phyloP scores from a whole-genome alignment of 345 rosid genomes.

The Arabidopsis thaliana region DNA sequence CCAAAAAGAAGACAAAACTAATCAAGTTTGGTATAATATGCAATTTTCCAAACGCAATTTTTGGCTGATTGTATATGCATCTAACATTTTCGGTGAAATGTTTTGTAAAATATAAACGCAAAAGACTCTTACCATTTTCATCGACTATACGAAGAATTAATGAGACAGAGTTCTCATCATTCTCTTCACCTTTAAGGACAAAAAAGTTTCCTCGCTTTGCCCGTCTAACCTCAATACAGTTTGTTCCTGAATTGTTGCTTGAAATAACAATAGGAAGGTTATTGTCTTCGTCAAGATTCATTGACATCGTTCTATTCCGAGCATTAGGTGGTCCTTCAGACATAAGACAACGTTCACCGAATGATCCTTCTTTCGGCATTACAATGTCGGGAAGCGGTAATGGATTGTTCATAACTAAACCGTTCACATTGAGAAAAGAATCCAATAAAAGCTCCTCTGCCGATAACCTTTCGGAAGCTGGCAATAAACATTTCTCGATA shows the following conservation, averaged over 20 bases:
- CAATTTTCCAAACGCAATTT: background rate
- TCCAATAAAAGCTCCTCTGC: constrained; percentile 79
- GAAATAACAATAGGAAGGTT: constrained; percentile 57
- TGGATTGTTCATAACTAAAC: constrained; percentile 53
- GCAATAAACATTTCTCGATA: constrained; percentile 87
- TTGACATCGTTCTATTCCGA: constrained; percentile 44
- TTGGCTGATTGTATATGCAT: background rate
- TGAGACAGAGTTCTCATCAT: constrained; percentile 66
- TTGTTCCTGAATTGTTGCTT: constrained; percentile 47
- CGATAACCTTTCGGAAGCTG: constrained; percentile 72
- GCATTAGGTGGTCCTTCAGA: constrained; percentile 63
- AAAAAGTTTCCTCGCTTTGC: constrained; percentile 58
- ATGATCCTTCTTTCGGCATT: constrained; percentile 63
- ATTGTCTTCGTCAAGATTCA: constrained; percentile 53
- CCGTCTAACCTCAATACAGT: constrained; percentile 58
- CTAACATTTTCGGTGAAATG: background rate
- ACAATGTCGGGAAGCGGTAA: constrained; percentile 62
- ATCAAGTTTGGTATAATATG: background rate
- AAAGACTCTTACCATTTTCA: constrained; percentile 48
- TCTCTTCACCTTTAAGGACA: constrained; percentile 61
- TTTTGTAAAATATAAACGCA: background rate
- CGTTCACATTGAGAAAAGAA: constrained; percentile 66
- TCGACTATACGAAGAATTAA: constrained; percentile 70
- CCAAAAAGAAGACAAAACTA: background rate
- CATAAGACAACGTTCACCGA: constrained; percentile 71